phyloP scores from a whole-genome alignment of 441 rosid genomes.

The Corymbia citriodora region DNA sequence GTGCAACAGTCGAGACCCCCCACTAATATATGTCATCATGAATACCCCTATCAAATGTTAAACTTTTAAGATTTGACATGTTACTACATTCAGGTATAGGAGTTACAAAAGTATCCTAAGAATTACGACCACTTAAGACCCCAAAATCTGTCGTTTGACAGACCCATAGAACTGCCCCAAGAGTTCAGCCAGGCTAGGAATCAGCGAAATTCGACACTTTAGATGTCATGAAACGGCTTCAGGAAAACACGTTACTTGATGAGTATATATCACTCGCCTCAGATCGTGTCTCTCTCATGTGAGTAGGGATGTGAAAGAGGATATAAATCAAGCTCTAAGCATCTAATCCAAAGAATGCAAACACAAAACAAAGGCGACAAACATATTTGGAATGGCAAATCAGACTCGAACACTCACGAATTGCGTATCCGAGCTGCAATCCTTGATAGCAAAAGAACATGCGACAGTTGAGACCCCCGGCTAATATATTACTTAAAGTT shows the following conservation, averaged over 20 bases:
- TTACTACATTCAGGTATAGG: too few species aligned
- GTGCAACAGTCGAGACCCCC: not conserved
- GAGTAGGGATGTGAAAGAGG: not conserved
- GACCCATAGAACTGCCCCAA: not conserved
- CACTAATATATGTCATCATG: not conserved
- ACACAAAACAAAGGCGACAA: not conserved
- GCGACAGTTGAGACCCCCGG: not conserved
- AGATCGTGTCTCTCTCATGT: not conserved
- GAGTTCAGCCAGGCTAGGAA: not conserved
- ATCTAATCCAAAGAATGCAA: not conserved
- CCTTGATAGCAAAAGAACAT: not conserved
- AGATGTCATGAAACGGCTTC: not conserved
- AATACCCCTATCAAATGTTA: too few species aligned
- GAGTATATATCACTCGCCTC: not conserved
- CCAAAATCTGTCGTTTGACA: too few species aligned
- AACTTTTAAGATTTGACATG: too few species aligned
- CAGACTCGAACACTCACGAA: not conserved
- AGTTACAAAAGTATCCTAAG: too few species aligned
- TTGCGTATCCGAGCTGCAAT: not conserved
- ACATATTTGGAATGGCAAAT: not conserved
- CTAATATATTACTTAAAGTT: not conserved
- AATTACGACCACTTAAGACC: too few species aligned
- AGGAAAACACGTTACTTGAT: not conserved
- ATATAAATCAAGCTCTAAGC: not conserved
- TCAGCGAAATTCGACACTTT: not conserved